Evolutionary conservation across 768 basidiomycete genomes (phyloP), one percentile per base, ranked within the genome.

Genomic region (Infundibulicybe gibba): DNA sequence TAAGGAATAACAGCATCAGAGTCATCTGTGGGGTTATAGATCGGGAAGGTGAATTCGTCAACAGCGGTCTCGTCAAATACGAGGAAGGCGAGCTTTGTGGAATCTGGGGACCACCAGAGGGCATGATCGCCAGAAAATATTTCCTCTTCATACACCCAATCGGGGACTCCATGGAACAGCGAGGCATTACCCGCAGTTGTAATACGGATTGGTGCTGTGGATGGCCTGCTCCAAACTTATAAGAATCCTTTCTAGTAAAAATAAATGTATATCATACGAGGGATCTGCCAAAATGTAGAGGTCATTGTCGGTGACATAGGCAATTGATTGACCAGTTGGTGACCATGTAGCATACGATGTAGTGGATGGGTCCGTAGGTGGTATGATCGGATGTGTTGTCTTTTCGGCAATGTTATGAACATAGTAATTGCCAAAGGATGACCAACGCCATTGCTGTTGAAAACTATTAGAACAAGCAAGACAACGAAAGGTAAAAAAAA

Each of bases 81-180:
- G 37, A 97, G 80, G 73, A 87, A 99, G 0, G 94, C 92, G 38
- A 99, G 51, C 50, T 81, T 83, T 15, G 66, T 58, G 0, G 83
- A 81, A 54, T 85, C 77, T 3, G 94, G 95, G 9, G 89, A 87
- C 87, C 90, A 98, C 93, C 93, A 98, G 4, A 95, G 70, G 0
- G 94, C 84, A 41, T 64, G 81, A 59, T 93, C 80, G 33, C 67
- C 60, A 3, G 75, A 68, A 55, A 93, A 87, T 17, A 97, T 81
- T 61, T 97, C 93, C 60, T 95, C 92, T 62, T 95, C 93, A 63
- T 94, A 94, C 4, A 97, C 95, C 95, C 97, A 98, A 61, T 97
- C 93, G 0, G 93, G 90, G 2, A 97, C 88, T 6, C 97, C 97
- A 57, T 97, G 83, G 73, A 98, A 97, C 13, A 94, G 73, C 0